Percentiles rank a stretch among this genome's conserved stretches.
Conservation (phyloP, 257 asterid species). For the Pogostemon cablin region DNA sequence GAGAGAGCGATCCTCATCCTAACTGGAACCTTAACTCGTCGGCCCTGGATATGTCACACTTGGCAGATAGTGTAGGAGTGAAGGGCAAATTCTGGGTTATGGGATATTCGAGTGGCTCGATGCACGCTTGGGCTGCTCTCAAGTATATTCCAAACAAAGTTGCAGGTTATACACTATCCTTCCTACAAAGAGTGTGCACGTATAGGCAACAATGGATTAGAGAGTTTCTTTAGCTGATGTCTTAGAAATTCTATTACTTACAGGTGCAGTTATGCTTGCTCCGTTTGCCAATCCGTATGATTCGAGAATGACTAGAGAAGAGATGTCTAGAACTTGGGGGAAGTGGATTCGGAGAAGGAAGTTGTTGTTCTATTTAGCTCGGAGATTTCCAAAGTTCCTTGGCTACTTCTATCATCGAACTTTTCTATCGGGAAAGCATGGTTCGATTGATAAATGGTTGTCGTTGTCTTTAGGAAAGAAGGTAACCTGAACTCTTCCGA, state of each 20-base stretch:
- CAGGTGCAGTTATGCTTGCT: conserved; percentile 84
- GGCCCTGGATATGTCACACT: conserved; percentile 66
- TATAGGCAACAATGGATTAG: no score
- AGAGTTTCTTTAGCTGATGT: neutral
- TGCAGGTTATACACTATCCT: conserved; percentile 55
- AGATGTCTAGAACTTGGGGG: conserved; percentile 66
- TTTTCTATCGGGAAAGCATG: conserved; percentile 81
- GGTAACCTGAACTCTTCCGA: conserved; percentile 41
- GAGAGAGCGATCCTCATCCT: conserved; percentile 89
- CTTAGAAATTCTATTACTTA: conserved; percentile 17
- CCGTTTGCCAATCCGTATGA: conserved; percentile 85
- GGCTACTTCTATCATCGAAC: conserved; percentile 57
- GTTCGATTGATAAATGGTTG: conserved; percentile 69
- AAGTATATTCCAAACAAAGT: conserved; percentile 65
- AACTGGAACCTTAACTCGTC: conserved; percentile 71
- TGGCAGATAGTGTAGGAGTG: conserved; percentile 62
- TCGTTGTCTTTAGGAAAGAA: conserved; percentile 64
- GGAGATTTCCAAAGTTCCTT: conserved; percentile 71
- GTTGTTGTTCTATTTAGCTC: conserved; percentile 61
- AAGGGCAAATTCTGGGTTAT: conserved; percentile 79
- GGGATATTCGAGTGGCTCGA: conserved; percentile 75
- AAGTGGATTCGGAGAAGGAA: conserved; percentile 66
- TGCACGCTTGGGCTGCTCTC: conserved; percentile 93
- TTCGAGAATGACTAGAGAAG: conserved; percentile 74
- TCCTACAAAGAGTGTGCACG: neutral